Base-by-base conservation (phyloP, 2,329 filamentous ascomycete species). In the Dothistroma pini region DNA sequence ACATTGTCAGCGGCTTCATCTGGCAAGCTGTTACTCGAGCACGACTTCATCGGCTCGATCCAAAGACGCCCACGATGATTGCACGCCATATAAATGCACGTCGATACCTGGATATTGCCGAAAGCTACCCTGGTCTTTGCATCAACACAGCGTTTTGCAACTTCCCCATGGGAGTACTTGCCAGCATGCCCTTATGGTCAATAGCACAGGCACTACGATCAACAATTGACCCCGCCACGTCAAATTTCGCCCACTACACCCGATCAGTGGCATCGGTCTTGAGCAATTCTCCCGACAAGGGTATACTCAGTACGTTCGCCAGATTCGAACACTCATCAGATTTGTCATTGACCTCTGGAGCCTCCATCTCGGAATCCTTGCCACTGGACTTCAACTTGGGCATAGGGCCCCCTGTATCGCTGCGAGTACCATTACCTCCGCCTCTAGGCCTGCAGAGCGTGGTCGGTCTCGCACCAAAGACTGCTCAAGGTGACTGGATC, bases 11-110 rank as follows among this genome's bases (percentile, higher is more conserved):
- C 22, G 22, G 12, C 19, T 16, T 49, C 19, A 21, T 49, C 4
- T 49, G 47, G 47, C 47, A 49, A n/a, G n/a, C 47, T 21, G 47
- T 49, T 1, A 49, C 47, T 49, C 47, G 47, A n/a, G 47, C 47
- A 49, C 47, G 47, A 21, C n/a, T 49, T 21, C 47, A 49, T 12
- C 47, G 47, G 19, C 22, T 49, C n/a, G 58, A 56, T 56, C n/a
- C 47, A 21, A 25, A 51, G 32, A 25, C 29, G 58, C 22, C 22
- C 22, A 25, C 53, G 53, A 60, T 48, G 31, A 41, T 52, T 53
- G 58, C 54, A 47, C 53, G 32, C 35, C 52, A 55, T 51, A 41
- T 49, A 7, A 49, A 49, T 12, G n/a, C 19, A 11, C n/a, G 47
- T 21, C 47, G 47, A 49, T 49, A 49, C 19, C 47, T 49, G 19